Base-by-base conservation (phyloP, 2,329 filamentous ascomycete genomes). In the Cercospora zeae-maydis region DNA sequence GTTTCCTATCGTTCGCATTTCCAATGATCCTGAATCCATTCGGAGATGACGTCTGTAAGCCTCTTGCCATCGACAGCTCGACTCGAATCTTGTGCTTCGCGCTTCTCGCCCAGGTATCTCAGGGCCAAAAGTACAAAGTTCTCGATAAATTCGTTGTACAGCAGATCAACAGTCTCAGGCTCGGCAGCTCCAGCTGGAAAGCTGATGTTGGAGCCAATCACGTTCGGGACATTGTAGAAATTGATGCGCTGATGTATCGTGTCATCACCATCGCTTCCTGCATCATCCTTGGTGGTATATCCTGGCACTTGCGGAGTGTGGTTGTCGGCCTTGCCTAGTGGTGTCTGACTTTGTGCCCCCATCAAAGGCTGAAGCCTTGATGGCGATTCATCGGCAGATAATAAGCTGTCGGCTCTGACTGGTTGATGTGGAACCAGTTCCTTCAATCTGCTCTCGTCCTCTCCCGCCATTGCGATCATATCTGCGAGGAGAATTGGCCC, bases 61-160 rank as follows among this genome's bases (percentile, higher is more conserved):
- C 78, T 84, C 73, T 79, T 80, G 0, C 81, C 81, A 3, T 79
- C 77, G 71, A 84, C 80, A 66, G 83, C 87, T 14, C 75, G 73
- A 37, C 78, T 75, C 33, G 83, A 83, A 62, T 88, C 83, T 34
- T 77, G 74, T 19, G 78, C 75, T 42, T 78, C 76, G 67, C 82
- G 79, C 63, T 79, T 79, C 56, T 83, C 75, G 1, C 83, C 83
- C 9, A 84, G 74, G 68, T 83, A 86, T 63, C 87, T 86, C 65
- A 96, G 79, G 2, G 92, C 92, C 10, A 89, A 78, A 16, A 96
- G 76, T 39, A 98, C 80, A 84, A 90, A 96, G 9, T 87, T 87
- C 76, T 95, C 84, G 36, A 98, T 87, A 75, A 97, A 99, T 74
- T 96, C 92, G 62, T 96, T 85, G 73, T 96, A 99, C 13, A 97